Percentiles rank a stretch among this genome's conserved stretches.
These are phyloP conservation scores for Nematodospora valgi DNA, from an alignment of 805 yeast genomes.

Conservation along the genomic window DNA sequence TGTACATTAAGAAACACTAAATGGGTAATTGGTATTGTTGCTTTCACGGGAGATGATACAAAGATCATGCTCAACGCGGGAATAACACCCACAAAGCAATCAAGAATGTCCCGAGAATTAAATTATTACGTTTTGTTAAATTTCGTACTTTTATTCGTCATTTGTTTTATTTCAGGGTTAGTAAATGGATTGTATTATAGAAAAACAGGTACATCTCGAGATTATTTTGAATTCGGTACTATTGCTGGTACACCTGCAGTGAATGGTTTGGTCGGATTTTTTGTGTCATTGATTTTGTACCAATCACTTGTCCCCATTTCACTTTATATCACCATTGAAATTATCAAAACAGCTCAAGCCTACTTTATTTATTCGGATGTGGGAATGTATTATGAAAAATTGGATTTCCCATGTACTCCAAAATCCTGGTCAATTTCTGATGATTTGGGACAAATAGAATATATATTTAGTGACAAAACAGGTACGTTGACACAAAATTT, in stretches of 20 bases:
- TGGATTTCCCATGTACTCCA: slow-evolving; percentile 82
- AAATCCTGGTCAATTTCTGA: slow-evolving; percentile 84
- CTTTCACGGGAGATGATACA: slow-evolving; percentile 75
- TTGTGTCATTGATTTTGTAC: slow-evolving; percentile 72
- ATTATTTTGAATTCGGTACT: slow-evolving; percentile 67
- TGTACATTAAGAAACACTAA: slow-evolving; percentile 76
- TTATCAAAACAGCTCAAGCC: slow-evolving; percentile 79
- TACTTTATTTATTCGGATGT: slow-evolving; percentile 76
- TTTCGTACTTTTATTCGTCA: slow-evolving; percentile 57
- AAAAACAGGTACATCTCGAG: slow-evolving; percentile 46
- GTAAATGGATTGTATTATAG: slow-evolving; percentile 67
- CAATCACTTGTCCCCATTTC: slow-evolving; percentile 84
- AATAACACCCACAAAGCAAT: slow-evolving; percentile 71
- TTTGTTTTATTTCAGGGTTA: slow-evolving; percentile 69
- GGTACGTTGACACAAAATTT: slow-evolving; percentile 82
- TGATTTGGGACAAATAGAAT: slow-evolving; percentile 83
- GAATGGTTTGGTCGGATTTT: slow-evolving; percentile 70
- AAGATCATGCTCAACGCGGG: slow-evolving; percentile 82
- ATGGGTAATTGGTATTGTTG: slow-evolving; percentile 77
- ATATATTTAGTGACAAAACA: slow-evolving; percentile 79
- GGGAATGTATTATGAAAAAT: slow-evolving; percentile 59
- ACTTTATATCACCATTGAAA: slow-evolving; percentile 75
- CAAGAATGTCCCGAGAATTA: slow-evolving; percentile 69
- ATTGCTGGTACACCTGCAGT: slow-evolving; percentile 61
- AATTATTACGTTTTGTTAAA: slow-evolving; percentile 68